Evolutionary conservation across 2,329 filamentous ascomycete genomes (phyloP).

Genomic region (Clarireedia homoeocarpa): DNA sequence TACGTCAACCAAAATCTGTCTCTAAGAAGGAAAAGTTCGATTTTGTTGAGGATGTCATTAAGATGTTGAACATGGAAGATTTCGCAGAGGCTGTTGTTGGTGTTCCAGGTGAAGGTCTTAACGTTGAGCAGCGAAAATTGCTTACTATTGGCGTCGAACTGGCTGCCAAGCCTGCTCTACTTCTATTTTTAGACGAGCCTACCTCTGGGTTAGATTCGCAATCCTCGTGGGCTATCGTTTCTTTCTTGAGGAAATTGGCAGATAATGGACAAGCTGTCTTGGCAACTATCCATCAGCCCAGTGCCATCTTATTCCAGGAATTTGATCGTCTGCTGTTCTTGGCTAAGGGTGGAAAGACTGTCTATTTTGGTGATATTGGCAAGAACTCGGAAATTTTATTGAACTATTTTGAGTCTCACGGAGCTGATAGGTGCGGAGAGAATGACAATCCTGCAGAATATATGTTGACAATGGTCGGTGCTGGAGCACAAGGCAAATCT

Average conservation of each 20-base stretch:
- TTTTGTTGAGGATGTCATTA: slow-evolving; percentile 68
- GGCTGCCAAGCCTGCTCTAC: slow-evolving; percentile 79
- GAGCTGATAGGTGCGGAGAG: slow-evolving; percentile 55
- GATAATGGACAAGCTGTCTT: slow-evolving; percentile 86
- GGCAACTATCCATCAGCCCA: slow-evolving; percentile 93
- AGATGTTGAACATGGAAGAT: slow-evolving; percentile 57
- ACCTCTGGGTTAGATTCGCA: slow-evolving; percentile 92
- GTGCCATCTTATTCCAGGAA: slow-evolving; percentile 85
- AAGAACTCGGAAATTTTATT: slow-evolving; percentile 26
- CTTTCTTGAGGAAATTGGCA: slow-evolving; percentile 81
- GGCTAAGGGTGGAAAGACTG: slow-evolving; percentile 66
- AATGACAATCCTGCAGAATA: slow-evolving; percentile 73
- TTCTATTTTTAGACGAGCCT: slow-evolving; percentile 91
- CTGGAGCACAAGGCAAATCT: slow-evolving; percentile 50
- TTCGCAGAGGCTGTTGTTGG: slow-evolving; percentile 51
- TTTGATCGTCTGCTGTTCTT: slow-evolving; percentile 78
- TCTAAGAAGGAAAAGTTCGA: slow-evolving; percentile 68
- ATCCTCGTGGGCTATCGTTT: slow-evolving; percentile 86
- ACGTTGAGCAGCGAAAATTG: slow-evolving; percentile 64
- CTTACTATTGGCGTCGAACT: slow-evolving; percentile 95
- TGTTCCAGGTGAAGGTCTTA: slow-evolving; percentile 77
- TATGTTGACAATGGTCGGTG: slow-evolving; percentile 42
- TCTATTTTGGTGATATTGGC: slow-evolving; percentile 79
- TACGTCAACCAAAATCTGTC: slow-evolving; percentile 70
- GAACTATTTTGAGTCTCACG: slow-evolving; percentile 68